Conservation (phyloP, 768 basidiomycete genomes). For the Dentipellis fragilis region DNA sequence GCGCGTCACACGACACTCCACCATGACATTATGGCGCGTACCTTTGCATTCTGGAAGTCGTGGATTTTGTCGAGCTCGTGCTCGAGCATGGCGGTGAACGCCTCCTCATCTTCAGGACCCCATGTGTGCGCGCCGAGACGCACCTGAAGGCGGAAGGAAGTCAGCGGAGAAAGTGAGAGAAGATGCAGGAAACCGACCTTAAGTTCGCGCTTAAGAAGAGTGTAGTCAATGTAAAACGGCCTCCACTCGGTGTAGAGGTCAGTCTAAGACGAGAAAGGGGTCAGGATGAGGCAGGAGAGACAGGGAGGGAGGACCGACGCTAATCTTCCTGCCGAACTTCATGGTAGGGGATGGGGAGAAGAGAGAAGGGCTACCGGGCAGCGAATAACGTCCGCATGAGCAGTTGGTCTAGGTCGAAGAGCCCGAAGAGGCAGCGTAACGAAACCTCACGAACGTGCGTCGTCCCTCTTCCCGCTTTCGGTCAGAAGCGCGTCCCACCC, state of each 20-base stretch:
- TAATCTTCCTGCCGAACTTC: constrained; percentile 81
- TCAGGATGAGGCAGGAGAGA: constrained; percentile 1
- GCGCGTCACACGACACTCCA: background rate
- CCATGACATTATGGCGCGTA: constrained; percentile 17
- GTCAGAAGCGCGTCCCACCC: background rate
- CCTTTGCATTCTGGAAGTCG: constrained; percentile 87
- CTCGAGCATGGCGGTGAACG: constrained; percentile 73
- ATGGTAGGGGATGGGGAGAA: constrained; percentile 25
- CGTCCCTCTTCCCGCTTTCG: background rate
- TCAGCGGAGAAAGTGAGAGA: background rate
- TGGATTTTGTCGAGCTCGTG: constrained; percentile 89
- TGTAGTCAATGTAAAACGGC: constrained; percentile 86
- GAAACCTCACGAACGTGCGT: background rate
- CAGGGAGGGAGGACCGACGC: constrained; percentile 27
- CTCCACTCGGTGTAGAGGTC: constrained; percentile 88
- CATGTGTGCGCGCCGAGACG: constrained; percentile 51
- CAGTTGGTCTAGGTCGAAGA: background rate
- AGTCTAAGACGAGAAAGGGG: constrained; percentile 33
- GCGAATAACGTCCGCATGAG: too few species aligned
- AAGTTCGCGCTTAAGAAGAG: constrained; percentile 78
- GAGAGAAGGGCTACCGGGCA: too few species aligned
- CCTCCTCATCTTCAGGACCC: constrained; percentile 70
- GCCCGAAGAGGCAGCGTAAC: background rate
- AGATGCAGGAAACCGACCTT: constrained; percentile 41
- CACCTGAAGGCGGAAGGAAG: constrained; percentile 19